Evolutionary conservation across 352 stramenopile species (phyloP).

Genomic region (Globisporangium polare): DNA sequence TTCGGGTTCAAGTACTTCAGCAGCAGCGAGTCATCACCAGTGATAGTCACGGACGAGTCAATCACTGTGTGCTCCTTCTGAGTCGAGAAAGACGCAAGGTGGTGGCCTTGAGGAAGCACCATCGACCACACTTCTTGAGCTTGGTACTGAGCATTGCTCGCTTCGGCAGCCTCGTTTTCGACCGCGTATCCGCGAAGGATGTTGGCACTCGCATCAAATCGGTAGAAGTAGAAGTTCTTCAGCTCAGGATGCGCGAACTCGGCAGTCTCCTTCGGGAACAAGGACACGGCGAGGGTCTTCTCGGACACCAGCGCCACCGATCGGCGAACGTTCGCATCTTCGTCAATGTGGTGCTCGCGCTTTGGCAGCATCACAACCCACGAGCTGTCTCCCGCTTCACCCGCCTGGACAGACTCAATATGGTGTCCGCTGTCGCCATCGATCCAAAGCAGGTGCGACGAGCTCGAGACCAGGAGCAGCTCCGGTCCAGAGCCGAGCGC

Average conservation of each 20-base stretch:
- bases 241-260: constrained; percentile 47
- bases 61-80: constrained; percentile 62
- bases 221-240: constrained; percentile 80
- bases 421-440: constrained; percentile 61
- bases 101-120: constrained; percentile 54
- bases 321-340: constrained; percentile 48
- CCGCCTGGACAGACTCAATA: constrained; percentile 32
- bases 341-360: constrained; percentile 65
- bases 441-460: constrained; percentile 59
- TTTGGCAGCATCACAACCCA: constrained; percentile 77
- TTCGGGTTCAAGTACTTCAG: constrained; percentile 99
- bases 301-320: constrained; percentile 54
- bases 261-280: constrained; percentile 48
- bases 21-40: constrained; percentile 94
- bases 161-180: constrained; percentile 21
- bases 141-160: constrained; percentile 23
- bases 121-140: constrained; percentile 66
- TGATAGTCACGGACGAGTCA: constrained; percentile 78
- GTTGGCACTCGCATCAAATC: constrained; percentile 44
- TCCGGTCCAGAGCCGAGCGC: constrained; percentile 67
- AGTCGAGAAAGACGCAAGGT: constrained; percentile 49
- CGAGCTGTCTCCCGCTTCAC: constrained; percentile 15
- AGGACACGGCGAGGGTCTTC: constrained; percentile 44
- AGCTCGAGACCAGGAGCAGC: constrained; percentile 61
- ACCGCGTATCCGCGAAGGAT: constrained; percentile 59